Evolutionary conservation across 1,139 yeast species (phyloP).

Genomic region (Candida mesenterica): DNA sequence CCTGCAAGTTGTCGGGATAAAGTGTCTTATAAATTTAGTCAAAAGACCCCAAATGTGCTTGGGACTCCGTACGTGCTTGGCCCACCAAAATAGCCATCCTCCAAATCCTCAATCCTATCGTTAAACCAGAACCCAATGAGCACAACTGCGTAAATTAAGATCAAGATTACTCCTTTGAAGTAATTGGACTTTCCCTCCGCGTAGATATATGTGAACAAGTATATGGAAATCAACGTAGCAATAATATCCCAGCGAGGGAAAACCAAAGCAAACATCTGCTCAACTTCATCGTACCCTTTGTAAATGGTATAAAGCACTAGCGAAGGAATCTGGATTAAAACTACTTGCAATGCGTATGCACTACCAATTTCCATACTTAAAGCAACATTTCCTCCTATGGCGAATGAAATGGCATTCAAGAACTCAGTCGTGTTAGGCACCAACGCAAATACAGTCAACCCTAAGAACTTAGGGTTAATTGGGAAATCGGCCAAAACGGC

Average conservation of each 20-base stretch:
- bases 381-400: slow-evolving; percentile 93
- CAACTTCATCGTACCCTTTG: slow-evolving; percentile 34
- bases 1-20: no score
- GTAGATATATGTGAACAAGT: slow-evolving; percentile 86
- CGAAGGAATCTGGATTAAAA: slow-evolving; percentile 89
- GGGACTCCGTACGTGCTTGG: neutral
- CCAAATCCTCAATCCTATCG: slow-evolving; percentile 36
- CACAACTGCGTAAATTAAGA: slow-evolving; percentile 74
- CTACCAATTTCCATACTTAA: slow-evolving; percentile 97
- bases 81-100: slow-evolving; percentile 26
- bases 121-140: slow-evolving; percentile 80
- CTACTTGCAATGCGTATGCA: slow-evolving; percentile 97
- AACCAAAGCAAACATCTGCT: slow-evolving; percentile 72
- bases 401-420: slow-evolving; percentile 94
- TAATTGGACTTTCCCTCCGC: slow-evolving; percentile 97
- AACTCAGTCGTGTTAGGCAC: slow-evolving; percentile 98
- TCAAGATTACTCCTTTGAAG: slow-evolving; percentile 89
- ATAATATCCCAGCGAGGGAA: slow-evolving; percentile 96
- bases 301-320: slow-evolving; percentile 74
- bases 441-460: slow-evolving; percentile 89
- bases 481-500: slow-evolving; percentile 75
- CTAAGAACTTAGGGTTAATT: slow-evolving; percentile 85
- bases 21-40: no score
- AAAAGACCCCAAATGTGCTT: neutral
- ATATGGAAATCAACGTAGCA: slow-evolving; percentile 82